phyloP scores from a whole-genome alignment of 345 rosid species.

The Psidium friedrichsthalianum region DNA sequence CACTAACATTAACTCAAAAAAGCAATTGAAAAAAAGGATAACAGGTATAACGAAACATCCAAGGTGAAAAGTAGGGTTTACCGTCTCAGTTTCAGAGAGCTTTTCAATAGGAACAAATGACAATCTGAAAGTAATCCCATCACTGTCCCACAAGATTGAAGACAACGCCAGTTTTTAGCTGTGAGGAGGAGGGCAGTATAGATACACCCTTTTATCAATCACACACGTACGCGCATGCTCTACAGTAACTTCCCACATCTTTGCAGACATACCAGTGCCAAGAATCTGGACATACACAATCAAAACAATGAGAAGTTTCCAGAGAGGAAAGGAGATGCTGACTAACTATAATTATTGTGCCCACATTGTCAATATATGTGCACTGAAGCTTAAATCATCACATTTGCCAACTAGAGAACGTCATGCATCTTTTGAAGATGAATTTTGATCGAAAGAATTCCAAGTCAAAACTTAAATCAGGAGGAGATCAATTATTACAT shows the following conservation, averaged over 20 bases:
- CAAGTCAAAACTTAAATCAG: not conserved
- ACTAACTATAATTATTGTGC: not conserved
- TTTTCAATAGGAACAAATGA: conserved; percentile 55
- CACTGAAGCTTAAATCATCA: not conserved
- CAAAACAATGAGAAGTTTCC: not conserved
- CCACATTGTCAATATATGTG: not conserved
- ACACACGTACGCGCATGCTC: conserved; percentile 84
- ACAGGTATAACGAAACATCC: not conserved
- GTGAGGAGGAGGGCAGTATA: conserved; percentile 48
- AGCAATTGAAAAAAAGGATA: not conserved
- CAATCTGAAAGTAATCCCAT: conserved; percentile 61
- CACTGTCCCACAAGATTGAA: conserved; percentile 89
- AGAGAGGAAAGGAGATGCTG: not conserved
- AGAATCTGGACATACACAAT: conserved; percentile 48
- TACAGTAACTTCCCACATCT: conserved; percentile 94
- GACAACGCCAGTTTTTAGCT: conserved; percentile 68
- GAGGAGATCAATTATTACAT: conserved; percentile 28
- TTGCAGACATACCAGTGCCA: conserved; percentile 97
- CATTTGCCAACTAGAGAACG: not conserved
- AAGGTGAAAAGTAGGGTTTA: conserved; percentile 11
- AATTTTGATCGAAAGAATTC: not conserved
- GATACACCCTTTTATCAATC: conserved; percentile 53
- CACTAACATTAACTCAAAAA: not conserved
- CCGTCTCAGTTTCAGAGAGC: conserved; percentile 83
- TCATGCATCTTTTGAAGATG: not conserved